phyloP scores from a whole-genome alignment of 345 rosid genomes.

The Ceriops tagal region DNA sequence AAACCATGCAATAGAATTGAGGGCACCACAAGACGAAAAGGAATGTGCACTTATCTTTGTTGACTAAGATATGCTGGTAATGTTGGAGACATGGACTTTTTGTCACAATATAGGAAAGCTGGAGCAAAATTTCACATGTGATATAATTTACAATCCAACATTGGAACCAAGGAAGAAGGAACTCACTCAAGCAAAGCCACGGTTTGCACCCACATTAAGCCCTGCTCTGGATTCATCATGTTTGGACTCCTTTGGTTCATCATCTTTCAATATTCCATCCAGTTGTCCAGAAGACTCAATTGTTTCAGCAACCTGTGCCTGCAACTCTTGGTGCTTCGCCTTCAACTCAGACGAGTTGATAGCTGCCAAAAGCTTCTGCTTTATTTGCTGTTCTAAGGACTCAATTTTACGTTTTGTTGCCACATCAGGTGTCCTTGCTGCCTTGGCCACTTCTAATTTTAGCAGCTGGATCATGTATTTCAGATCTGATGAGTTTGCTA shows the following conservation, averaged over 20 bases:
- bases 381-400: constrained; percentile 57
- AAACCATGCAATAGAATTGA: neutral
- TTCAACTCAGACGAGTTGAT: constrained; percentile 49
- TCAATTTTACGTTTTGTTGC: constrained; percentile 46
- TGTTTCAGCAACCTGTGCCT: constrained; percentile 42
- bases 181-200: constrained; percentile 49
- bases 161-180: neutral
- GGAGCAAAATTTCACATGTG: neutral
- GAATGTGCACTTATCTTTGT: too few species aligned
- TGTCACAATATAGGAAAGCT: neutral
- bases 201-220: constrained; percentile 45
- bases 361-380: constrained; percentile 52
- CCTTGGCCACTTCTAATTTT: constrained; percentile 61
- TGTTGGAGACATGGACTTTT: too few species aligned
- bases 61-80: too few species aligned
- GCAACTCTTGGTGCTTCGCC: constrained; percentile 51
- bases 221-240: constrained; percentile 40
- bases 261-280: constrained; percentile 37
- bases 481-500: constrained; percentile 48
- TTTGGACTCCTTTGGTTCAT: constrained; percentile 12
- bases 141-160: neutral
- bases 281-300: constrained; percentile 33
- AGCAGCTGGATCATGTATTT: constrained; percentile 56
- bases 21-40: neutral
- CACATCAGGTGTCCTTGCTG: constrained; percentile 42